Evolutionary conservation across 75 land plant genomes (phyloP).

Genomic region (Azolla pinnata): DNA sequence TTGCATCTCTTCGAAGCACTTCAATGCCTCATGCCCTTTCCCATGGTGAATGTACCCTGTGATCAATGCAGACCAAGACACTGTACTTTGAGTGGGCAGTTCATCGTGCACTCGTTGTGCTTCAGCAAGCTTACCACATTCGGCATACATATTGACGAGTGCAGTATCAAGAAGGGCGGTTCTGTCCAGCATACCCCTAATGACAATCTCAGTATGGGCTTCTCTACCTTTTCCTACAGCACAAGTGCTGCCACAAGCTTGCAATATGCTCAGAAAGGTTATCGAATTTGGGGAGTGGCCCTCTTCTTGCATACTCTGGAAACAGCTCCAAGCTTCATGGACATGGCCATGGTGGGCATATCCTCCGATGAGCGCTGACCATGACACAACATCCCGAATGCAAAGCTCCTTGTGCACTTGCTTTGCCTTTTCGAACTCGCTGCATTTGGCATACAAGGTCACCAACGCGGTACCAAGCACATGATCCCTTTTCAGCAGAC

Average conservation of each 20-base stretch:
- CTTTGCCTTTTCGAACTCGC: neutral
- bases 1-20: neutral
- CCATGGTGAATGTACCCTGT: neutral
- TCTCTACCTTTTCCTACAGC: neutral
- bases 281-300: neutral
- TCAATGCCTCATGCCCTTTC: neutral
- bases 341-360: conserved; percentile 12
- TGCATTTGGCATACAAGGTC: conserved; percentile 15
- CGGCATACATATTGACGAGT: neutral
- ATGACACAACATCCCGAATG: conserved; percentile 15
- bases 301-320: conserved; percentile 13
- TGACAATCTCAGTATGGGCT: neutral
- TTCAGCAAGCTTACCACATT: neutral
- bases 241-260: neutral
- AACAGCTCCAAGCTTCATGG: conserved; percentile 10
- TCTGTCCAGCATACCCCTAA: neutral
- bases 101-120: neutral
- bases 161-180: neutral
- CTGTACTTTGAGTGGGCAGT: neutral
- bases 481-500: conserved; percentile 11
- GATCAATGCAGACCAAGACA: neutral
- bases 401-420: conserved; percentile 16
- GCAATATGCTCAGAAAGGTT: neutral
- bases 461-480: conserved; percentile 22
- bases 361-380: conserved; percentile 26